These are phyloP conservation scores for Lachancea dasiensis DNA, from an alignment of 805 yeast genomes.

Conservation along the genomic window DNA sequence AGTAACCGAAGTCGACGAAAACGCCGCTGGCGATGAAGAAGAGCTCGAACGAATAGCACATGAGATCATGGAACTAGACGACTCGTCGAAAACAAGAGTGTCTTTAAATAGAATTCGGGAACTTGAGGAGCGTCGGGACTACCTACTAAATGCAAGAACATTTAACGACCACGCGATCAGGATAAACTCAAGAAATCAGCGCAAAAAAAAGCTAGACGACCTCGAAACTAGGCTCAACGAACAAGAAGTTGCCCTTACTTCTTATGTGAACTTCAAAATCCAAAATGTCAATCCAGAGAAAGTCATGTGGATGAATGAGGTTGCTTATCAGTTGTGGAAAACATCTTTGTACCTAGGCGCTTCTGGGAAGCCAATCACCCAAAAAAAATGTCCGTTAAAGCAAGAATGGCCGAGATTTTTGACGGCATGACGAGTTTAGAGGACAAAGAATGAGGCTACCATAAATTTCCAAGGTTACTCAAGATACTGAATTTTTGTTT, in stretches of 20 bases:
- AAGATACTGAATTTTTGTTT: neutral
- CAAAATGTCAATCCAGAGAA: slow-evolving; percentile 20
- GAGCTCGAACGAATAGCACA: slow-evolving; percentile 31
- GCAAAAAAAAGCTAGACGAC: slow-evolving; percentile 15
- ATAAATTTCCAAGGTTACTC: neutral
- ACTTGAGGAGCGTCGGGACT: slow-evolving; percentile 30
- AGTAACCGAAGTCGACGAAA: slow-evolving; percentile 5
- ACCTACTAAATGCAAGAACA: slow-evolving; percentile 17
- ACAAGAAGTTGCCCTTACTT: slow-evolving; percentile 16
- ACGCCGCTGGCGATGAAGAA: slow-evolving; percentile 14
- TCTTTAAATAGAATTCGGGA: slow-evolving; percentile 19
- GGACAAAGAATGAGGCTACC: neutral
- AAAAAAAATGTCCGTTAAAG: slow-evolving; percentile 26
- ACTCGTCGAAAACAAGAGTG: slow-evolving; percentile 25
- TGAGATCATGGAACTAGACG: slow-evolving; percentile 36
- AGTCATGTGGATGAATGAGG: slow-evolving; percentile 27
- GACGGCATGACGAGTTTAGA: slow-evolving; percentile 1
- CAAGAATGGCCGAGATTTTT: slow-evolving; percentile 27
- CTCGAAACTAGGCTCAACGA: slow-evolving; percentile 21
- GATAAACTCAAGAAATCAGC: slow-evolving; percentile 20
- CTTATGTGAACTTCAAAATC: slow-evolving; percentile 19
- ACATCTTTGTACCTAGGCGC: slow-evolving; percentile 25
- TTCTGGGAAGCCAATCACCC: slow-evolving; percentile 25
- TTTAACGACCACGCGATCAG: slow-evolving; percentile 13
- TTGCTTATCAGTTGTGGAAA: slow-evolving; percentile 22